Evolutionary conservation across 176 grass and related monocot species (phyloP), one percentile per base, ranked within the genome.

Genomic region (Triticum dicoccoides): DNA sequence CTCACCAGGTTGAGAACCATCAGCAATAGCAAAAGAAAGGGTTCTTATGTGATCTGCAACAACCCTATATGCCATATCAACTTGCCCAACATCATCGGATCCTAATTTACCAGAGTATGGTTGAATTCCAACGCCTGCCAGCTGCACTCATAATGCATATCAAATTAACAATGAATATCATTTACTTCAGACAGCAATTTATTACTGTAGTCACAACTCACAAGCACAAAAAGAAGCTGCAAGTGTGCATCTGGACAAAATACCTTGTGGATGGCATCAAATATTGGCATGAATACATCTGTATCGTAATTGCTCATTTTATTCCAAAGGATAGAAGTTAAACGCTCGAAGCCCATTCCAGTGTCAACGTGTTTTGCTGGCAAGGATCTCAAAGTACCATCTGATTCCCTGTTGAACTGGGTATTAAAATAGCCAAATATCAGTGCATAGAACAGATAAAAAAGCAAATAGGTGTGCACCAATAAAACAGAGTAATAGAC

Each of bases 281-380:
- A 95, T 71, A 98, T 64, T 32, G 93, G 96, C 84, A 80, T 69
- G 72, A 98, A 98, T 69, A 98, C 17, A 78, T 95, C 88, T 8
- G 96, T 95, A 70, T 98, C 96, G 77, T 98, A 98, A 42, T 98
- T 98, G 90, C 93, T 95, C 96, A 95, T 92, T 86, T 94, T 98
- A 49, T 94, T 92, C 73, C 94, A 91, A 92, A 98, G 93, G 69
- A 95, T 90, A 30, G 96, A 98, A 82, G 93, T 92, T 37, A 95
- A 89, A 33, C 90, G 88, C 84, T 95, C 93, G 69, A 98, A 98
- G 27, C 93, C 96, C 93, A 95, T 0, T 80, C 93, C 96, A 61
- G 91, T 98, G 86, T 98, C 96, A 63, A 98, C 96, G 84, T 95
- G 96, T 80, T 95, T 98, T 45, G 95, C 80, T 38, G 96, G 93